These are phyloP conservation scores for Coniochaeta sp. DNA, from an alignment of 2,329 filamentous ascomycete species.

Conservation along the genomic window DNA sequence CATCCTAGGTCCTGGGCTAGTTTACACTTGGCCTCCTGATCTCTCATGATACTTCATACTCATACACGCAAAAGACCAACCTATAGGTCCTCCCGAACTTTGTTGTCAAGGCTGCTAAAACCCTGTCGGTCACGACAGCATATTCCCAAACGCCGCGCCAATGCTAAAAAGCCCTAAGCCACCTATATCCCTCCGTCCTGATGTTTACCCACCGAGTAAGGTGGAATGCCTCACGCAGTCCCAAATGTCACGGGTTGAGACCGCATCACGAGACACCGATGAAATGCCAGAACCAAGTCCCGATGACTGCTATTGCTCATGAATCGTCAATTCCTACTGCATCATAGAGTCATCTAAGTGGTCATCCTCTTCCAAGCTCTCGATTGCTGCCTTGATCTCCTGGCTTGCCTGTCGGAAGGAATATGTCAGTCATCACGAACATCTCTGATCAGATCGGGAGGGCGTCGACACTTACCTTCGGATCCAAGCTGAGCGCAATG, in stretches of 20 bases:
- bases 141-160: not conserved
- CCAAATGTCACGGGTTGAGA: not conserved
- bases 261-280: not conserved
- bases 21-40: not conserved
- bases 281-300: not conserved
- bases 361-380: constrained; percentile 76
- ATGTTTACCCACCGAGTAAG: not conserved
- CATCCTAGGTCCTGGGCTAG: not conserved
- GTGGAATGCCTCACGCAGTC: not conserved
- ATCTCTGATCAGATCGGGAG: not conserved
- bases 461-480: constrained; percentile 60
- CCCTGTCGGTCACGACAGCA: not conserved
- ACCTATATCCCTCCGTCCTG: not conserved
- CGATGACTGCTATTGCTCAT: not conserved
- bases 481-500: constrained; percentile 89
- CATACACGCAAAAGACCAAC: not conserved
- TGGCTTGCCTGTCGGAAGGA: constrained; percentile 61
- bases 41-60: not conserved
- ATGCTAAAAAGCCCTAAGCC: not conserved
- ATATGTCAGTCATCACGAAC: constrained; percentile 13
- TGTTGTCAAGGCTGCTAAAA: not conserved
- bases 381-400: constrained; percentile 94
- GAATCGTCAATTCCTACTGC: constrained; percentile 29
- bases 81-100: not conserved
- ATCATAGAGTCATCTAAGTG: constrained; percentile 62